These are phyloP conservation scores for Fraxinus sp. DNA, from an alignment of 305 asterid species.

Conservation along the genomic window DNA sequence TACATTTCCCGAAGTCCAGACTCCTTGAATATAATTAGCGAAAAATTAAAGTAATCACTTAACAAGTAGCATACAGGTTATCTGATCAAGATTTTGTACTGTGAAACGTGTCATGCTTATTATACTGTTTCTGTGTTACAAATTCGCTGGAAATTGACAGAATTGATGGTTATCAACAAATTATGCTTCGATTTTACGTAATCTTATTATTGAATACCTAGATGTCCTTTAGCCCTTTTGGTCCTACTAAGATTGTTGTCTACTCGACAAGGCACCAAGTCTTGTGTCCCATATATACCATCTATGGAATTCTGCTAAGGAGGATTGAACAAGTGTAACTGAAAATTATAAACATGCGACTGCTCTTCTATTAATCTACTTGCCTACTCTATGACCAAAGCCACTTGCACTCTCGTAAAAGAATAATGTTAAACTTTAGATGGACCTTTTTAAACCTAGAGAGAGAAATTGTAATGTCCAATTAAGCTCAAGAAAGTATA, in stretches of 20 bases:
- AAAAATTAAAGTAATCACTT: not conserved
- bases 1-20: not conserved
- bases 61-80: not conserved
- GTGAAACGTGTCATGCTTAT: not conserved
- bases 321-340: not conserved
- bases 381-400: not conserved
- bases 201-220: not conserved
- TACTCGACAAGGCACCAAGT: not conserved
- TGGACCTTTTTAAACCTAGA: not conserved
- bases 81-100: not conserved
- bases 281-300: not conserved
- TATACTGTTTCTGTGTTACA: not conserved
- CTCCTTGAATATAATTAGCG: not conserved
- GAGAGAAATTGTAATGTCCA: too few relatives aligned
- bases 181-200: not conserved
- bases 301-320: not conserved
- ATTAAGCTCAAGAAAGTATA: not conserved
- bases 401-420: not conserved
- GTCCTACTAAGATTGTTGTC: not conserved
- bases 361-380: not conserved
- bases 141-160: not conserved
- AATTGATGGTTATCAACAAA: not conserved
- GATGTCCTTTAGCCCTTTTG: not conserved
- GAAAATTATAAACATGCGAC: not conserved
- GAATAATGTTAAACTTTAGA: not conserved